Evolutionary conservation across 2,329 filamentous ascomycete species (phyloP).

Genomic region (Endoconidiophora laricicola): DNA sequence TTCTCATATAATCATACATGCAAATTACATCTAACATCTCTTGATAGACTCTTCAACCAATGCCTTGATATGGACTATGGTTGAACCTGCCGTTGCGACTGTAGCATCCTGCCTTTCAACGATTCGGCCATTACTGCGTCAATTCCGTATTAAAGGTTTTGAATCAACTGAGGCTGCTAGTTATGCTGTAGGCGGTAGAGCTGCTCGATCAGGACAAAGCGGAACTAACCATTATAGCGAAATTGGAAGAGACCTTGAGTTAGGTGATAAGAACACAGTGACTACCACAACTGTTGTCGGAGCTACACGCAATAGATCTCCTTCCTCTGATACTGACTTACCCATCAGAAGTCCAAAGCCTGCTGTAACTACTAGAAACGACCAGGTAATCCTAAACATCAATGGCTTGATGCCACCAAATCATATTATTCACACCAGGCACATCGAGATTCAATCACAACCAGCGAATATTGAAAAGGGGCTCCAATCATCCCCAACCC

Average conservation of each 20-base stretch:
- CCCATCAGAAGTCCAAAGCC: too few species aligned
- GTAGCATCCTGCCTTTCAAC: conserved; percentile 36
- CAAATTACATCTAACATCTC: neutral
- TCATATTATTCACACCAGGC: conserved; percentile 7
- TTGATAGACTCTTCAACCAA: conserved; percentile 28
- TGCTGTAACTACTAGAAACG: too few species aligned
- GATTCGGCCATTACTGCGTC: conserved; percentile 35
- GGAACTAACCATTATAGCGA: conserved; percentile 13
- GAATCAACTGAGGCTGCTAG: conserved; percentile 15
- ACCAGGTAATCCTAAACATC: neutral
- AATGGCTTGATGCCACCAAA: neutral
- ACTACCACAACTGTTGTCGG: conserved; percentile 7
- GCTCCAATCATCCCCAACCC: neutral
- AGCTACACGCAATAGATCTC: conserved; percentile 8
- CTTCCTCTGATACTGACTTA: conserved; percentile 7
- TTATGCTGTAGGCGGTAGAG: conserved; percentile 1
- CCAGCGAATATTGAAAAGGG: neutral
- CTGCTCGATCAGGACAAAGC: conserved; percentile 19
- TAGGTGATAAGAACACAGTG: conserved; percentile 8
- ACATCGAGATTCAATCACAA: conserved; percentile 8
- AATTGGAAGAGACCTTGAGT: conserved; percentile 7
- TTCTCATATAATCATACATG: neutral
- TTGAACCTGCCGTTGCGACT: conserved; percentile 40
- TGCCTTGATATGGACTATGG: conserved; percentile 39
- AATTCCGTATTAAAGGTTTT: conserved; percentile 31